These are phyloP conservation scores for Fraxinus paxiana DNA, from an alignment of 305 asterid genomes.

Conservation along the genomic window DNA sequence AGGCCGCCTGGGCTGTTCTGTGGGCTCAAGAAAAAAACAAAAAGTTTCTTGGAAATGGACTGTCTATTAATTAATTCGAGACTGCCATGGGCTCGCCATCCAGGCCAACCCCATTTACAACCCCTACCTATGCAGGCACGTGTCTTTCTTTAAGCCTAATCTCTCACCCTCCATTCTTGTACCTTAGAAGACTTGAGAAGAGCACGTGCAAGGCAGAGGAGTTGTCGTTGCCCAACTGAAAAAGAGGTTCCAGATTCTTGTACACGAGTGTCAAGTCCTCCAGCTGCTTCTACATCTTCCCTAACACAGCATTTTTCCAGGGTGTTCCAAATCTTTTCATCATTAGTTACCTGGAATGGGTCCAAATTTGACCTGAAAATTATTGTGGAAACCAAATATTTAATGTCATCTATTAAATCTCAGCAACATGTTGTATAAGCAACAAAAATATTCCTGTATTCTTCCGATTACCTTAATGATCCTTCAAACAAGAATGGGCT, in stretches of 20 bases:
- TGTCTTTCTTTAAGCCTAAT: neutral
- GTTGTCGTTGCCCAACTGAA: conserved; percentile 92
- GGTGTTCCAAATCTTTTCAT: conserved; percentile 59
- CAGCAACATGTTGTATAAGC: neutral
- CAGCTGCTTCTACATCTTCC: conserved; percentile 76
- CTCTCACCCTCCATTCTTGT: neutral
- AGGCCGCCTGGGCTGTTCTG: neutral
- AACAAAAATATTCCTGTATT: neutral
- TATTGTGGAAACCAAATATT: conserved; percentile 6
- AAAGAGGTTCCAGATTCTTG: conserved; percentile 75
- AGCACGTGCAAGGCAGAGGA: conserved; percentile 92
- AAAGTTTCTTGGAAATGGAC: neutral
- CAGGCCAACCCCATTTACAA: neutral
- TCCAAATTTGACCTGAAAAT: conserved; percentile 70
- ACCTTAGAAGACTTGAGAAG: conserved; percentile 83
- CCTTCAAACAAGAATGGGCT: conserved; percentile 90
- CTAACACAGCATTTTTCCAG: conserved; percentile 75
- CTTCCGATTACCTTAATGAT: conserved; percentile 61
- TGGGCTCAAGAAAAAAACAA: neutral
- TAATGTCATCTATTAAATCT: neutral
- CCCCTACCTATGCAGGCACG: neutral
- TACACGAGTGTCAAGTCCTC: conserved; percentile 71
- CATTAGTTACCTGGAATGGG: conserved; percentile 50
- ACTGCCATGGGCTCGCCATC: neutral
- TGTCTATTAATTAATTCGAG: neutral